Evolutionary conservation across 2,329 filamentous ascomycete genomes (phyloP).

Genomic region (Nothophaeocryptopus gaeumannii): DNA sequence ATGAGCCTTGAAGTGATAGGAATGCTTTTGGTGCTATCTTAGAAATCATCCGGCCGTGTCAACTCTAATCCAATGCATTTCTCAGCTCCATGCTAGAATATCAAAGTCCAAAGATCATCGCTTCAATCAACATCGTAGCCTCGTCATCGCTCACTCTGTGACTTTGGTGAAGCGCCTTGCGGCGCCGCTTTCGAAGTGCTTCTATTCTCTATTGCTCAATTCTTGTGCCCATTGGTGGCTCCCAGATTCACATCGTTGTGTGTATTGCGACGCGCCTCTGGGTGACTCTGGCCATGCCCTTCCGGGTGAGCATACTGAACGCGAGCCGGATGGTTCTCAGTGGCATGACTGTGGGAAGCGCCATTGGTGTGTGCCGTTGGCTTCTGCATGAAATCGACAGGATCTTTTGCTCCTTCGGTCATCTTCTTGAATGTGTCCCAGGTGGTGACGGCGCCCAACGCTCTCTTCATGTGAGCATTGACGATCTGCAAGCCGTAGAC

Average conservation of each 20-base stretch:
- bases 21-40: too few relatives aligned
- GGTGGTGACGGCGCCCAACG: constrained; percentile 80
- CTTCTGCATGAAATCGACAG: constrained; percentile 10
- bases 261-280: neutral
- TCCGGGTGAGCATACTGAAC: constrained; percentile 15
- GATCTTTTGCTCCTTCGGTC: constrained; percentile 25
- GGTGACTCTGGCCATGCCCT: too few relatives aligned
- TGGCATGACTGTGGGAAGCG: neutral
- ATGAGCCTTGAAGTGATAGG: too few relatives aligned
- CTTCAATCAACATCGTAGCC: too few relatives aligned
- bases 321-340: constrained; percentile 16
- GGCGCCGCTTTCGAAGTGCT: neutral
- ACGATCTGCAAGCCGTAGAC: constrained; percentile 88
- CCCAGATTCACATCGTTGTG: constrained; percentile 18
- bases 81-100: too few relatives aligned
- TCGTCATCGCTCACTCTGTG: too few relatives aligned
- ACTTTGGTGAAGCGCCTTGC: too few relatives aligned
- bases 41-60: too few relatives aligned
- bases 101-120: too few relatives aligned
- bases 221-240: neutral
- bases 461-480: constrained; percentile 83
- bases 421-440: constrained; percentile 77
- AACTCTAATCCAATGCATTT: too few relatives aligned
- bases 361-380: constrained; percentile 4
- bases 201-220: constrained; percentile 2